Evolutionary conservation across 805 yeast species (phyloP), one percentile per base, ranked within the genome.

Genomic region (Cyberlindnera galapagoensis): DNA sequence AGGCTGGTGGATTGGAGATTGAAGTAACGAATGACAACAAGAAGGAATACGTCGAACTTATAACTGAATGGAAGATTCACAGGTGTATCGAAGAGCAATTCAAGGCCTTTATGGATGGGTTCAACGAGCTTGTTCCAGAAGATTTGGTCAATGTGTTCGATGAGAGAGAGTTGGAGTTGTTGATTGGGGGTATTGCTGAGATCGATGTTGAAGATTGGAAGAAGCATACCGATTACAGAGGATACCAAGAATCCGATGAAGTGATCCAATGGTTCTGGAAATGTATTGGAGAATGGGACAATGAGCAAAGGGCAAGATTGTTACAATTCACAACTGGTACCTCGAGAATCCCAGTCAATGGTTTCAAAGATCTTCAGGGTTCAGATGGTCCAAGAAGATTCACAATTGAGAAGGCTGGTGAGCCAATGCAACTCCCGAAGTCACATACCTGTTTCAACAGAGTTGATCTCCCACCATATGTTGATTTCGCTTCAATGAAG

Each of bases 211-310:
- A 88, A 44, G 99, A 92, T 66, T 92, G 99, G 99, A 92, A 87
- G 65, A 88, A 86, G 57, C 97, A 92, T 59, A 92, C 99, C 14
- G 99, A 92, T 60, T 92, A 92, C 64, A 77, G 98, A 65, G 98
- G 98, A 5, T 92, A 90, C 62, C 90, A 87, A 57, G 97, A 92
- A 62, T 76, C 76, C 43, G 98, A 92, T 62, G 95, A 87, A 63
- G 96, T 87, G 31, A 79, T 92, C 47, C 94, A 90, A 65, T 92
- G 98, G 98, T 92, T 92, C 74, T 92, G 98, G 98, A 78, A 76
- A 60, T 82, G 94, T 62, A 78, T 92, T 47, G 68, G 79, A 32
- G 84, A 80, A 55, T 88, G 97, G 97, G 97, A 92, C 57, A 74
- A 87, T 35, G 98, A 92, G 59, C 97, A 90, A 59, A 82, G 87